A percentile compares a stretch with the other conserved stretches of the same genome.
phyloP scores from a whole-genome alignment of 2,329 filamentous ascomycete genomes.

The Alternaria atra region DNA sequence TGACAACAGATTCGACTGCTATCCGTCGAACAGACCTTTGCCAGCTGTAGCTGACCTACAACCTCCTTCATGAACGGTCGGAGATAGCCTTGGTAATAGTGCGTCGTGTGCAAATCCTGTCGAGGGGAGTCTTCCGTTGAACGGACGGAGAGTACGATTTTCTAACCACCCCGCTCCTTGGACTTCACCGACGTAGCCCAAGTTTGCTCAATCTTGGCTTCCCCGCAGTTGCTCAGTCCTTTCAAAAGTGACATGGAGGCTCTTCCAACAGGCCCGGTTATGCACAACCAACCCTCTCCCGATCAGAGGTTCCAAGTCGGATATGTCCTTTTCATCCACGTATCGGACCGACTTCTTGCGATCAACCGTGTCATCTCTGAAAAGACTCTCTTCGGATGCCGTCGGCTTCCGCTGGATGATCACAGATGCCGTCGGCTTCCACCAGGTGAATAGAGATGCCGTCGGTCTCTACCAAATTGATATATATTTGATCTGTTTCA shows the following conservation, averaged over 20 bases:
- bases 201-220: neutral
- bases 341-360: neutral
- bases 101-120: no score
- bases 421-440: neutral
- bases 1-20: no score
- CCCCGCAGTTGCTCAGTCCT: neutral
- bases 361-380: neutral
- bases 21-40: no score
- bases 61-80: no score
- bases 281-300: neutral
- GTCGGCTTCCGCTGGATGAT: neutral
- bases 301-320: neutral
- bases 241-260: neutral
- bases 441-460: neutral
- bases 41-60: no score
- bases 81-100: no score
- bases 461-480: no score
- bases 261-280: no score
- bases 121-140: no score
- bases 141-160: no score
- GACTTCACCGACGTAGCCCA: neutral
- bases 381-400: neutral
- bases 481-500: no score
- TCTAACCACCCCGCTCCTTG: neutral
- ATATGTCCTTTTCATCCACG: neutral